These are phyloP conservation scores for Sugiyamaella xylanicola DNA, from an alignment of 1,139 yeast genomes.

Conservation along the genomic window DNA sequence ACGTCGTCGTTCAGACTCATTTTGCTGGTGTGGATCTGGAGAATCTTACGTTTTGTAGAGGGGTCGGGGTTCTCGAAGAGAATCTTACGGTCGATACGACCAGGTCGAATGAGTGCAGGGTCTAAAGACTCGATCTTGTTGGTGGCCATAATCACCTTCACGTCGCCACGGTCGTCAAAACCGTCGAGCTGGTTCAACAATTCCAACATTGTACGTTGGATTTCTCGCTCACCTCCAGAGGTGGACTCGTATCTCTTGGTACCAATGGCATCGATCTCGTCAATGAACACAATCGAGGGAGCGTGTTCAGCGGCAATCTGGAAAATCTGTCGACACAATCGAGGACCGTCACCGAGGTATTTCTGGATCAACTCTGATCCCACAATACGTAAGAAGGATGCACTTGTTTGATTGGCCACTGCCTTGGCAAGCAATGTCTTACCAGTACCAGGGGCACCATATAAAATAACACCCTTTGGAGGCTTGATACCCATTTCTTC, in stretches of 20 bases:
- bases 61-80: conserved; percentile 96
- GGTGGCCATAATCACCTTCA: conserved; percentile 98
- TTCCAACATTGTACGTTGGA: conserved; percentile 98
- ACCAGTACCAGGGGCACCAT: conserved; percentile 99
- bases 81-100: conserved; percentile 97
- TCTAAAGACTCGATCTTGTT: conserved; percentile 93
- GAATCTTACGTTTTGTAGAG: conserved; percentile 87
- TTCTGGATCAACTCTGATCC: conserved; percentile 97
- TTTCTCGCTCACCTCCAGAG: conserved; percentile 97
- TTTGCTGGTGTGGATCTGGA: conserved; percentile 90
- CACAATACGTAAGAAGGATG: conserved; percentile 92
- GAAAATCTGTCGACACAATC: conserved; percentile 91
- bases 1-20: conserved; percentile 91
- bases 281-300: conserved; percentile 96
- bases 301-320: conserved; percentile 97
- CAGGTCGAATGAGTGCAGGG: conserved; percentile 98
- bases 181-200: conserved; percentile 96
- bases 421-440: conserved; percentile 96
- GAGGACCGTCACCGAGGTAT: conserved; percentile 97
- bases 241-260: conserved; percentile 95
- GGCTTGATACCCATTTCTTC: conserved; percentile 99
- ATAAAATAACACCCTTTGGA: conserved; percentile 96
- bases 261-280: conserved; percentile 99
- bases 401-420: conserved; percentile 96
- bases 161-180: conserved; percentile 97